These are phyloP conservation scores for Rubia yunnanensis DNA, from an alignment of 257 asterid genomes.

Conservation along the genomic window DNA sequence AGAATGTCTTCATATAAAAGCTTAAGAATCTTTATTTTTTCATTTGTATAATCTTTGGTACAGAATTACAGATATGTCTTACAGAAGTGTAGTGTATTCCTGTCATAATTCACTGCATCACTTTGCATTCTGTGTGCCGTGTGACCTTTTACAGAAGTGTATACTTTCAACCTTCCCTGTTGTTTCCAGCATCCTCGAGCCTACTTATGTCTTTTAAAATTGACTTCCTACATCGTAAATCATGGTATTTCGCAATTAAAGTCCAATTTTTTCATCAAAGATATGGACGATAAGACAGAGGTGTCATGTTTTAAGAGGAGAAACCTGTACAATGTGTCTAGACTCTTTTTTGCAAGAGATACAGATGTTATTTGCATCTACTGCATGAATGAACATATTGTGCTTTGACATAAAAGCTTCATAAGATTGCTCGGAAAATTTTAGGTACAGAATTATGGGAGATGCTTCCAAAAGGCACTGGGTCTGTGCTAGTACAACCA, in stretches of 20 bases:
- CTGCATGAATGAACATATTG: not conserved
- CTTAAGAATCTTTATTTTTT: not conserved
- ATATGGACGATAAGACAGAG: no score
- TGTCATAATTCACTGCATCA: not conserved
- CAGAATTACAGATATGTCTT: conserved; percentile 26
- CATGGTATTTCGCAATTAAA: not conserved
- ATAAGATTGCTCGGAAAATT: not conserved
- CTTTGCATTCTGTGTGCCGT: not conserved
- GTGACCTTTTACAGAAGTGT: not conserved
- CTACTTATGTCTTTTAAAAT: not conserved
- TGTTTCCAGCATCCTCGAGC: not conserved
- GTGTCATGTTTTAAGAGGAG: not conserved
- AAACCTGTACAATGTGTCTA: not conserved
- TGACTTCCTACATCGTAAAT: not conserved
- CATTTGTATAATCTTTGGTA: not conserved
- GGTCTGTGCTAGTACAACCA: conserved; percentile 71
- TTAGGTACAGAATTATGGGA: conserved; percentile 45
- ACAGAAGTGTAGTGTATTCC: not conserved
- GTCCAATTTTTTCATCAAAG: not conserved
- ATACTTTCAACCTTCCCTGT: no score
- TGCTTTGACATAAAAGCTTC: not conserved
- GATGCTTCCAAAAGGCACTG: conserved; percentile 68
- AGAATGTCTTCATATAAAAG: not conserved
- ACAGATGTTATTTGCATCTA: not conserved
- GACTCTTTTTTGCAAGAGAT: not conserved